A percentile compares a stretch with the other conserved stretches of the same genome.
Evolutionary conservation across 2,329 filamentous ascomycete genomes (phyloP).

Genomic region (Beauveria brongniartii): DNA sequence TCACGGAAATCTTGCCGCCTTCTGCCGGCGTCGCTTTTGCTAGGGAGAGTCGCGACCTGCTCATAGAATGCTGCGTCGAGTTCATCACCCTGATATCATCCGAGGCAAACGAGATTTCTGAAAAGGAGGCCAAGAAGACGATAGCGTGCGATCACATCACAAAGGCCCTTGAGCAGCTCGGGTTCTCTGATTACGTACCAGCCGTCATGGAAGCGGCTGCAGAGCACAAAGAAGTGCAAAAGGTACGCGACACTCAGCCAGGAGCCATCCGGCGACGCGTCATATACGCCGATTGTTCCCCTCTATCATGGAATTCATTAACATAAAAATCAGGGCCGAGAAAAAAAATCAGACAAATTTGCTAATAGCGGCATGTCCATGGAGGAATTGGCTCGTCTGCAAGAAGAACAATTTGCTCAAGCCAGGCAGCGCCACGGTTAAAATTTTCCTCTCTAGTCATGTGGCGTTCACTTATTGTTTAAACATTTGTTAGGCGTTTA

Average conservation of each 20-base stretch:
- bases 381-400: conserved; percentile 80
- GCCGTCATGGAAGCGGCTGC: conserved; percentile 80
- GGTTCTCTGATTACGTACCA: conserved; percentile 85
- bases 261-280: conserved; percentile 41
- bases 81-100: conserved; percentile 98
- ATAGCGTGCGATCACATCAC: conserved; percentile 98
- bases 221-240: conserved; percentile 87
- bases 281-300: neutral
- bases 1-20: conserved; percentile 81
- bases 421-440: conserved; percentile 40
- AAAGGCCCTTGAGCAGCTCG: conserved; percentile 84
- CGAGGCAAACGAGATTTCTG: conserved; percentile 96
- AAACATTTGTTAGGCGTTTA: conserved; percentile 8
- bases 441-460: neutral
- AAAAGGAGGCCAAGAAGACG: conserved; percentile 98
- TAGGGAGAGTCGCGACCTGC: conserved; percentile 86
- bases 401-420: conserved; percentile 83
- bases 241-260: conserved; percentile 45
- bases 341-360: conserved; percentile 96
- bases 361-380: conserved; percentile 88
- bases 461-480: neutral
- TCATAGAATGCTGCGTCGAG: conserved; percentile 98
- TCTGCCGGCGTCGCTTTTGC: conserved; percentile 75
- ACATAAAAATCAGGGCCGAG: conserved; percentile 61
- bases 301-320: conserved; percentile 42